A percentile compares a stretch with the other conserved stretches of the same genome.
Evolutionary conservation across 2,329 filamentous ascomycete genomes (phyloP).

Genomic region (Microdochium paspali): DNA sequence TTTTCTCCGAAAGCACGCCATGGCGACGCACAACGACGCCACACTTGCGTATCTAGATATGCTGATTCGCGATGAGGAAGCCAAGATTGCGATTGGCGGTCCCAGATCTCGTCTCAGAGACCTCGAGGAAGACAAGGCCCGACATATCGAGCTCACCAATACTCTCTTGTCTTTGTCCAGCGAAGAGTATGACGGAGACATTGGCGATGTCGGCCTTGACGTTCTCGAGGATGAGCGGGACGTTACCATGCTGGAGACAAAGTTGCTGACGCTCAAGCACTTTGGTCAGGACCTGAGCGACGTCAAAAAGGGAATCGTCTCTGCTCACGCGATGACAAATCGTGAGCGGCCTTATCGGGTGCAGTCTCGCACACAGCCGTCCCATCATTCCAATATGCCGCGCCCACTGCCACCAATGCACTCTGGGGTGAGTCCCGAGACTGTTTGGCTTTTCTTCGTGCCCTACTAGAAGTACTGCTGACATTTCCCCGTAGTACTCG

Average conservation of each 20-base stretch:
- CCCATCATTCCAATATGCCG: no score
- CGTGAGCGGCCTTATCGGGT: neutral
- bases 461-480: no score
- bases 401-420: no score
- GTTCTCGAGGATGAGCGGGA: neutral
- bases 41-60: constrained; percentile 26
- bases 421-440: no score
- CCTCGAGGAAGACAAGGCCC: constrained; percentile 9
- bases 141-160: constrained; percentile 12
- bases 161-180: constrained; percentile 5
- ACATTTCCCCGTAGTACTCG: no score
- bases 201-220: neutral
- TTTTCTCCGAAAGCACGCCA: constrained; percentile 26
- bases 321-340: neutral
- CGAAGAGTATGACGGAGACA: neutral
- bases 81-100: constrained; percentile 14
- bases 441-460: no score
- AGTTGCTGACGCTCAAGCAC: neutral
- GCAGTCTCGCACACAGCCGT: no score
- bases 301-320: neutral
- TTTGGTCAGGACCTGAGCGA: neutral
- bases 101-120: constrained; percentile 10
- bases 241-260: neutral
- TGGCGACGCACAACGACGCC: constrained; percentile 29
- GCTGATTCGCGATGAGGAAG: constrained; percentile 25